phyloP scores from a whole-genome alignment of 306 rosid genomes.

The Bauhinia variegata region DNA sequence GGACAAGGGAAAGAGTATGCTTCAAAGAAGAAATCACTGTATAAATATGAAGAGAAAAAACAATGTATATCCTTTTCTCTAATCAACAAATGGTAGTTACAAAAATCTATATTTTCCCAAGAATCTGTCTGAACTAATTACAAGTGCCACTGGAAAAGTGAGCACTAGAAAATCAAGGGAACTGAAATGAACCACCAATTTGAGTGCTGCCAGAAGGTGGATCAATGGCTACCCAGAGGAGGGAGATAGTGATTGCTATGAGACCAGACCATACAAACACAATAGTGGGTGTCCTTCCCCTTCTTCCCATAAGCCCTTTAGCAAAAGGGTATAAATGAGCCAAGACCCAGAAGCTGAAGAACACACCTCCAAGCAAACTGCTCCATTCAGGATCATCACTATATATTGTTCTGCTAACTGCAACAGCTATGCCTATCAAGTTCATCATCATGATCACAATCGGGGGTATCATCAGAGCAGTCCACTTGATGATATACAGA shows the following conservation, averaged over 20 bases:
- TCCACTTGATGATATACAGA: constrained; percentile 68
- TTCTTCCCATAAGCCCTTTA: constrained; percentile 78
- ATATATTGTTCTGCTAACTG: constrained; percentile 61
- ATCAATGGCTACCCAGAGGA: constrained; percentile 76
- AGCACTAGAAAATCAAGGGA: constrained; percentile 53
- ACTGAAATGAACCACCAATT: constrained; percentile 77
- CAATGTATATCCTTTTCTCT: constrained; percentile 19
- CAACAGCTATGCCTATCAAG: constrained; percentile 63
- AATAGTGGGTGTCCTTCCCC: constrained; percentile 70
- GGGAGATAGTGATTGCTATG: constrained; percentile 69
- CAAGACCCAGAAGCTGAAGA: constrained; percentile 83
- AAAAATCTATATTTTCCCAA: constrained; percentile 33
- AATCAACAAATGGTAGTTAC: constrained; percentile 33
- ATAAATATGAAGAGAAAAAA: constrained; percentile 7
- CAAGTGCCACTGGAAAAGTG: constrained; percentile 38
- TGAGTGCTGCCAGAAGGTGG: constrained; percentile 59
- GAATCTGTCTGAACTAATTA: constrained; percentile 30
- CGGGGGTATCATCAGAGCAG: constrained; percentile 69
- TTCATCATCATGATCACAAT: constrained; percentile 70
- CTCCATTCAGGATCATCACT: constrained; percentile 58
- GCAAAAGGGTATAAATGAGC: constrained; percentile 78
- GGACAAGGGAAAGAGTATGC: background rate
- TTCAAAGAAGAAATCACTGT: background rate
- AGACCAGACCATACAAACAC: constrained; percentile 85
- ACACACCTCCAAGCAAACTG: constrained; percentile 67